Base-by-base conservation (phyloP, 345 rosid genomes). In the Mallotus nudiflorus region DNA sequence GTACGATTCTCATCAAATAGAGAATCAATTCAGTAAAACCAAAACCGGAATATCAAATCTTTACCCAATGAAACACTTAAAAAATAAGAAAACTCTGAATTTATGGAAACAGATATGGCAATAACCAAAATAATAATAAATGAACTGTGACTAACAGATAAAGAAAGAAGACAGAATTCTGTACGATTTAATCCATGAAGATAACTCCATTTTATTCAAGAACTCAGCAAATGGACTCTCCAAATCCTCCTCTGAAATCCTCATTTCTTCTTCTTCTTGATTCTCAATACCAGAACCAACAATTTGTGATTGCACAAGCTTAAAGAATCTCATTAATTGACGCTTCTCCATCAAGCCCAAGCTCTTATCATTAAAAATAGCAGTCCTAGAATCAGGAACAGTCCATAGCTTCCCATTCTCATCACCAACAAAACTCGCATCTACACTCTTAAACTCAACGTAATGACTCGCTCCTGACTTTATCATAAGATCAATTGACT, bases 171-270 rank as follows among this genome's bases (percentile, higher is more conserved):
- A 69, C 31, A 66, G 75, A 60, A 58, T 60, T 64, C 51, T 45
- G 76, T 86, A 91, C 98, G 87, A 88, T 88, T 88, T 90, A 74
- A 94, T 91, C 81, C 84, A 88, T 67, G 73, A 73, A 2, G 96
- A 87, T 82, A 94, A 73, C 57, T 77, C 71, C 97, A 86, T 87
- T 76, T 91, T 88, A 0, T 70, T 64, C 87, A 94, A 73, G 83
- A 91, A 91, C 3, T 89, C 93, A 49, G 79, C 82, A 73, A 91
- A 91, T 1, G 93, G 85, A 71, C 66, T 77, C 76, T 86, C 91
- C 90, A 91, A 71, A 70, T 89, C 98, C 71, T 85, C 88, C 46
- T 84, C 85, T 0, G 89, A 77, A 46, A 94, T 84, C 57, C 27
- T 78, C 37, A 55, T 29, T 1, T 49, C 87, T 14, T 33, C 46